Conservation (phyloP, 192 early-diverging fungal genomes). For the Backusella psychrophila region DNA sequence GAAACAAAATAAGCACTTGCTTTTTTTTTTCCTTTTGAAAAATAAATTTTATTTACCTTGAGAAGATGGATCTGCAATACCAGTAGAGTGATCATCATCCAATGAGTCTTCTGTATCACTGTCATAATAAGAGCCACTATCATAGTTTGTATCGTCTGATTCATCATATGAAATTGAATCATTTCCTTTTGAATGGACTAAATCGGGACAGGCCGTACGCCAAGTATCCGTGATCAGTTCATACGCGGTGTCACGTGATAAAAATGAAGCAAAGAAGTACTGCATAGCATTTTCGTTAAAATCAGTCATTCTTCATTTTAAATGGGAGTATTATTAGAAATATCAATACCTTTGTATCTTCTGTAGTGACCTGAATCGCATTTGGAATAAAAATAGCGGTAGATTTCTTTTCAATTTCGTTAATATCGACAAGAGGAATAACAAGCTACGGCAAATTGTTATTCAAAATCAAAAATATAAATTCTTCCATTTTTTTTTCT, state of each 20-base stretch:
- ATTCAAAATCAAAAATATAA: background rate
- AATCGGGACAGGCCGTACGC: constrained; percentile 13
- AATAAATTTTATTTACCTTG: background rate
- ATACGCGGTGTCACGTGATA: constrained; percentile 72
- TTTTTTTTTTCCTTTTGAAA: background rate
- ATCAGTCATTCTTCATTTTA: background rate
- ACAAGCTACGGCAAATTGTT: constrained; percentile 40
- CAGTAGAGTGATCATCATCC: background rate
- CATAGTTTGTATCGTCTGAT: background rate
- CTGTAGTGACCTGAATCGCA: constrained; percentile 72
- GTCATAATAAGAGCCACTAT: background rate
- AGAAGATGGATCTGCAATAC: background rate
- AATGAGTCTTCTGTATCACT: constrained; percentile 1
- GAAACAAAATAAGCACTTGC: background rate
- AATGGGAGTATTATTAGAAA: background rate
- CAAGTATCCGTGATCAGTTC: constrained; percentile 65
- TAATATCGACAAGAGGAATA: constrained; percentile 69
- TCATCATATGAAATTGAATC: background rate
- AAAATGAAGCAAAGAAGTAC: constrained; percentile 79
- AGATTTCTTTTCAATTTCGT: constrained; percentile 75
- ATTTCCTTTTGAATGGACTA: background rate
- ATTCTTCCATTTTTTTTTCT: background rate
- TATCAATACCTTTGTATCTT: constrained; percentile 42
- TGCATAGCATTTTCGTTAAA: background rate
- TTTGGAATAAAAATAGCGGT: constrained; percentile 83